Percentiles rank a stretch among this genome's conserved stretches.
phyloP scores from a whole-genome alignment of 1,284 basidiomycete species.

The Melampsora americana region DNA sequence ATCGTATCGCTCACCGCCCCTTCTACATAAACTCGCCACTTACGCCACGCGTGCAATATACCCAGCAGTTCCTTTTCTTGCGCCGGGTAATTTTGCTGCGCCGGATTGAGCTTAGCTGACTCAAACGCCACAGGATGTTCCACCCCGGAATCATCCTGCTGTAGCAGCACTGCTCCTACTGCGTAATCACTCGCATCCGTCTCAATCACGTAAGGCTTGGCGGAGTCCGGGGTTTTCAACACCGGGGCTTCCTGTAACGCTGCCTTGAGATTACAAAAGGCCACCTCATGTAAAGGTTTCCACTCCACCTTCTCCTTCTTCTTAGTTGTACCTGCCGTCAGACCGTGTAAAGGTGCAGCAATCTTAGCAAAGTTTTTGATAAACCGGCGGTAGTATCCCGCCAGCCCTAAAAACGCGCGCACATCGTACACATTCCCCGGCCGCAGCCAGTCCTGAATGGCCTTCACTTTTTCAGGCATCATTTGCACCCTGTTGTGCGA shows the following conservation, averaged over 20 bases:
- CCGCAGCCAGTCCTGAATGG: slow-evolving; percentile 25
- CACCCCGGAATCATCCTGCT: not conserved
- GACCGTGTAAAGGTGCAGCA: slow-evolving; percentile 7
- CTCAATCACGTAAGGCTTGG: too few species aligned
- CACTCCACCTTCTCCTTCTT: not conserved
- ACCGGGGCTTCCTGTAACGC: too few species aligned
- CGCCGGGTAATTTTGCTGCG: slow-evolving; percentile 8
- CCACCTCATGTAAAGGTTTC: not conserved
- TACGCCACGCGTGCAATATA: slow-evolving; percentile 10
- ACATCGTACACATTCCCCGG: slow-evolving; percentile 28
- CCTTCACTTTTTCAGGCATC: slow-evolving; percentile 25
- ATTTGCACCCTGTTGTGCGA: not conserved
- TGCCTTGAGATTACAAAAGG: too few species aligned
- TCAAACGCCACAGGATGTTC: slow-evolving; percentile 14
- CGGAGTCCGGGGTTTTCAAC: too few species aligned
- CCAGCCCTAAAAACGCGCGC: slow-evolving; percentile 13
- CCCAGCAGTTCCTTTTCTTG: slow-evolving; percentile 40
- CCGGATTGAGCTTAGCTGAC: slow-evolving; percentile 6
- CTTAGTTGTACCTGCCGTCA: not conserved
- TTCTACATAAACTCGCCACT: slow-evolving; percentile 8
- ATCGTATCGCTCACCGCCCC: not conserved
- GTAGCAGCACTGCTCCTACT: slow-evolving; percentile 1
- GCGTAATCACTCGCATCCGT: not conserved
- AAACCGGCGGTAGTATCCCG: slow-evolving; percentile 16
- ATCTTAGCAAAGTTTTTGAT: slow-evolving; percentile 24